These are phyloP conservation scores for Sclerotinia subarctica DNA, from an alignment of 2,329 filamentous ascomycete genomes.

Conservation along the genomic window DNA sequence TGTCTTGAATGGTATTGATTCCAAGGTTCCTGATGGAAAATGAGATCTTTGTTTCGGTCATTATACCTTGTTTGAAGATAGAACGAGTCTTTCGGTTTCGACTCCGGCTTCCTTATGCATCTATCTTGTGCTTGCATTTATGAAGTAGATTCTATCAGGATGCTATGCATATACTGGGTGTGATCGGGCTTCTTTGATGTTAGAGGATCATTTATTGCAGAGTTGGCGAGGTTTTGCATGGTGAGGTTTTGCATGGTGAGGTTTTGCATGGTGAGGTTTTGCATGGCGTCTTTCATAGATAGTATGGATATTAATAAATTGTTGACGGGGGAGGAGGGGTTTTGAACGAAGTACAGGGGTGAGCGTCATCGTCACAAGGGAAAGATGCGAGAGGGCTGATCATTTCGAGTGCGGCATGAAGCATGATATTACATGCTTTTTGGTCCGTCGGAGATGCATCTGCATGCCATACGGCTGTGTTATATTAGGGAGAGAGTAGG, in stretches of 20 bases:
- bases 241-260: no score
- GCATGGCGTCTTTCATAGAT: slow-evolving; percentile 10
- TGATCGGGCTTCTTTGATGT: background rate
- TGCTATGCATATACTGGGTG: slow-evolving; percentile 3
- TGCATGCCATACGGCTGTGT: background rate
- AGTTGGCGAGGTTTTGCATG: slow-evolving; percentile 1
- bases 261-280: background rate
- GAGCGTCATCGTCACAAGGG: slow-evolving; percentile 3
- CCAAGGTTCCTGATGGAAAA: slow-evolving; percentile 16
- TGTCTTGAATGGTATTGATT: slow-evolving; percentile 62
- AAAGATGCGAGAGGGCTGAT: background rate
- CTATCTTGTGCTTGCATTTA: background rate
- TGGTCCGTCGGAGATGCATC: background rate
- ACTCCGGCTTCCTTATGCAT: background rate
- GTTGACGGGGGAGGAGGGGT: background rate
- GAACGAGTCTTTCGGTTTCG: background rate
- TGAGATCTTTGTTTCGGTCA: background rate
- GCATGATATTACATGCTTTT: background rate
- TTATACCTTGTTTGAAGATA: background rate
- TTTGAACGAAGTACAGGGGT: background rate
- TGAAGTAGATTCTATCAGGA: background rate
- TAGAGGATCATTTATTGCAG: slow-evolving; percentile 1
- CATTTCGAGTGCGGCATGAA: background rate
- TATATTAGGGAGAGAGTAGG: background rate
- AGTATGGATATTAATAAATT: background rate